Evolutionary conservation across 768 basidiomycete genomes (phyloP), one percentile per base, ranked within the genome.

Genomic region (Trametes villosa): DNA sequence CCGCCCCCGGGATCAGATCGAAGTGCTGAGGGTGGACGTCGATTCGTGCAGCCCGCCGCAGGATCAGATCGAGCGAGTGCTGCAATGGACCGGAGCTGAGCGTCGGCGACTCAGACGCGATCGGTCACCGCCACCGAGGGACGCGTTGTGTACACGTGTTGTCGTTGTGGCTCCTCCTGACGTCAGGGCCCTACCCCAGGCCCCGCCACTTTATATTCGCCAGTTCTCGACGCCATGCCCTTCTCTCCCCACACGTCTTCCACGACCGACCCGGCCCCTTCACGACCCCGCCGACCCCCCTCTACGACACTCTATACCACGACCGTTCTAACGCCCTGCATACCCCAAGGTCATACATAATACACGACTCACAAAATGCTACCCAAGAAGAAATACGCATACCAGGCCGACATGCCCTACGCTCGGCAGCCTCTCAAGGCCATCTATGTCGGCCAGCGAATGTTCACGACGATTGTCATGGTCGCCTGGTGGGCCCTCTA

Each of bases 391-490:
- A 57, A 29, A 12, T 42, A 53, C 18, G 24, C 56, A 13, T 67
- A 81, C 65, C 77, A 77, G 63, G 75, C 70, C 24, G 73, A 78
- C 50, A 75, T 83, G 53, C 74, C 75, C 9, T 82, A 75, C 64
- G 79, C 80, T 17, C 72, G 73, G 47, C 77, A 81, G 58, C 81
- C 81, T 9, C 71, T 75, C 64, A 82, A 82, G 61, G 71, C 80
- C 3, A 42, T 81, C 40, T 83, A 84, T 63, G 80, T 82, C 64
- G 70, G 71, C 59, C 79, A 79, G 59, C 75, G 82, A 13, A 74
- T 83, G 12, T 58, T 80, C 45, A 83, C 81, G 4, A 83, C 83
- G 5, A 68, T 84, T 29, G 68, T 78, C 8, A 70, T 85, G 49
- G 79, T 82, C 15, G 78, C 79, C 2, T 67, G 71, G 48, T 85